phyloP scores from a whole-genome alignment of 2,329 filamentous ascomycete genomes.

The Penicillium sp. region DNA sequence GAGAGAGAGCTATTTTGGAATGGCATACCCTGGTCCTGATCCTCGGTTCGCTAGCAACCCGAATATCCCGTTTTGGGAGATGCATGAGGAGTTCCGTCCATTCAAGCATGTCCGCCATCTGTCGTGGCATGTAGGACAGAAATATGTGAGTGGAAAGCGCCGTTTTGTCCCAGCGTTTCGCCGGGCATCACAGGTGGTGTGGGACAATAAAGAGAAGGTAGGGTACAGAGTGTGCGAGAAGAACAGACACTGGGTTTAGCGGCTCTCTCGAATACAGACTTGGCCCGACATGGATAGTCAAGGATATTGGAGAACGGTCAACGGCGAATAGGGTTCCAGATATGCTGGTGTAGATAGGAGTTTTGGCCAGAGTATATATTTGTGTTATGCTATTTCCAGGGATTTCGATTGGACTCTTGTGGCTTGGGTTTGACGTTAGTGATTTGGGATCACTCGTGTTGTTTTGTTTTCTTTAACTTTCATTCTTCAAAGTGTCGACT shows the following conservation, averaged over 20 bases:
- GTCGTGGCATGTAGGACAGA: slow-evolving; percentile 3
- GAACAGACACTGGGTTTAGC: not conserved
- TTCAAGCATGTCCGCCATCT: not conserved
- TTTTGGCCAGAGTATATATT: not conserved
- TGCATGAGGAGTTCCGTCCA: not conserved
- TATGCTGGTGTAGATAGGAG: not conserved
- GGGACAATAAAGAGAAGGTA: not conserved
- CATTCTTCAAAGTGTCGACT: not conserved
- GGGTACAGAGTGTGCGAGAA: not conserved
- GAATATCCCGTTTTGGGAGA: not conserved
- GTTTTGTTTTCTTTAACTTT: not conserved
- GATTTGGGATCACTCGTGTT: not conserved
- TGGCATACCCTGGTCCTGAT: not conserved
- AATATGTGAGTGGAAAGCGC: not conserved
- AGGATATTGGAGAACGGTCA: not conserved
- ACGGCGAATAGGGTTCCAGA: not conserved
- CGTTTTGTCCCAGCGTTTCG: slow-evolving; percentile 9
- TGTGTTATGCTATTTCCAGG: not conserved
- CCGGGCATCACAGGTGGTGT: not conserved
- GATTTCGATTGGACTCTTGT: not conserved
- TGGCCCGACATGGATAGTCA: not conserved
- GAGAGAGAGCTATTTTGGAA: not conserved
- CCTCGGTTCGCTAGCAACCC: not conserved
- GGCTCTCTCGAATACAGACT: not conserved
- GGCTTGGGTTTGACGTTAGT: not conserved